phyloP scores from a whole-genome alignment of 2,329 filamentous ascomycete species.

The Calonectria honghensis region DNA sequence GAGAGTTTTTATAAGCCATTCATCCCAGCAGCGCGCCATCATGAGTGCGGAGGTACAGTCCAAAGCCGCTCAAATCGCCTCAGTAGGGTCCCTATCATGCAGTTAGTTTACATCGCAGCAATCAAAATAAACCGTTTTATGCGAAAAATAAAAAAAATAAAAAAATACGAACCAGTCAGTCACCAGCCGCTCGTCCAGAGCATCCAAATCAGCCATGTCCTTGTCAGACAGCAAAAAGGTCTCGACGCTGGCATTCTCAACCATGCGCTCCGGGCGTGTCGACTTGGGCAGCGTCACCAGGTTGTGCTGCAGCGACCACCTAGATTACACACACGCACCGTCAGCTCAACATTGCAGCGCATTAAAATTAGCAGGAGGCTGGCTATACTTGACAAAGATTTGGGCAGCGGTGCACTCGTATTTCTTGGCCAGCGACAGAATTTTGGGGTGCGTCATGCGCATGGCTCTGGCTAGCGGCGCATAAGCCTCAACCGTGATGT shows the following conservation, averaged over 20 bases:
- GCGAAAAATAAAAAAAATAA: neutral
- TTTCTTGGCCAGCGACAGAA: constrained; percentile 78
- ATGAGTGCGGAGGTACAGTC: neutral
- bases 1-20: neutral
- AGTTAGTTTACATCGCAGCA: constrained; percentile 22
- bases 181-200: constrained; percentile 82
- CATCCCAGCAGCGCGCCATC: neutral
- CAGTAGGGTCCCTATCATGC: constrained; percentile 56
- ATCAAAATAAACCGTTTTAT: neutral
- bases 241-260: constrained; percentile 78
- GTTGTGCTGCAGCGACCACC: constrained; percentile 86
- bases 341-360: constrained; percentile 24
- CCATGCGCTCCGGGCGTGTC: constrained; percentile 75
- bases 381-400: constrained; percentile 75
- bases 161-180: constrained; percentile 74
- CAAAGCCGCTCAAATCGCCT: constrained; percentile 47
- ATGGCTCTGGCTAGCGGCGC: constrained; percentile 84
- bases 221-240: constrained; percentile 76
- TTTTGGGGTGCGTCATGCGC: constrained; percentile 80
- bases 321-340: constrained; percentile 42
- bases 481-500: constrained; percentile 86
- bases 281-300: constrained; percentile 86
- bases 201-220: constrained; percentile 79
- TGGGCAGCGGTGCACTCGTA: constrained; percentile 84
- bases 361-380: no score